These are phyloP conservation scores for Mycena vulgaris DNA, from an alignment of 768 basidiomycete species.

Conservation along the genomic window DNA sequence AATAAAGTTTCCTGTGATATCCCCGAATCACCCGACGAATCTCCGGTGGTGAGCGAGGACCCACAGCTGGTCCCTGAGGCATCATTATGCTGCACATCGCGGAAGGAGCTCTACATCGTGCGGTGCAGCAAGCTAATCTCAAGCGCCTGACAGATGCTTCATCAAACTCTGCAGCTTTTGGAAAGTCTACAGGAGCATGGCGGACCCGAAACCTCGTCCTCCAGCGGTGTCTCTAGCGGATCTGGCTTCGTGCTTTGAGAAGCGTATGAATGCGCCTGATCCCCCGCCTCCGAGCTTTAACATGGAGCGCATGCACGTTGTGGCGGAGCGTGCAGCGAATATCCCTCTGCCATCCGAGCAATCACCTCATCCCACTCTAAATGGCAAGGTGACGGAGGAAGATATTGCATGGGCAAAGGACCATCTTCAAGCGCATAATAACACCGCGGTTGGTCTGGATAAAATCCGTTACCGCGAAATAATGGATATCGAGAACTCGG, in stretches of 20 bases:
- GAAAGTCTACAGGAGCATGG: not conserved
- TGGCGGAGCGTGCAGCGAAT: not conserved
- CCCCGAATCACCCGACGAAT: not conserved
- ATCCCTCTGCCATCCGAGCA: not conserved
- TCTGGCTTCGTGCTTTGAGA: conserved; percentile 4
- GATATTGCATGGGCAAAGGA: not conserved
- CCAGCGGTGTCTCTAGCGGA: not conserved
- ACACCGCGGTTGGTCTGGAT: not conserved
- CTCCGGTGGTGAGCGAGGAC: too few species aligned
- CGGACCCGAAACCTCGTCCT: not conserved
- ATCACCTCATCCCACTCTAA: not conserved
- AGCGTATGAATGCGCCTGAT: not conserved
- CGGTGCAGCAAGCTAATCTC: not conserved
- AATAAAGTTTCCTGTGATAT: conserved; percentile 13
- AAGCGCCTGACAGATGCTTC: conserved; percentile 1
- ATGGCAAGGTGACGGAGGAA: not conserved
- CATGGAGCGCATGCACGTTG: not conserved
- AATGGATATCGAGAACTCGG: not conserved
- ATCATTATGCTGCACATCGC: not conserved
- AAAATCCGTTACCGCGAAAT: not conserved
- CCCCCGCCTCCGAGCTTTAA: not conserved
- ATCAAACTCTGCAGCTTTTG: not conserved
- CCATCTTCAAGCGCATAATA: not conserved
- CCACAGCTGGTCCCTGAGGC: not conserved
- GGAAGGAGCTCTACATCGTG: conserved; percentile 1